These are phyloP conservation scores for Carex pumila DNA, from an alignment of 176 grass and related monocot genomes.

Conservation along the genomic window DNA sequence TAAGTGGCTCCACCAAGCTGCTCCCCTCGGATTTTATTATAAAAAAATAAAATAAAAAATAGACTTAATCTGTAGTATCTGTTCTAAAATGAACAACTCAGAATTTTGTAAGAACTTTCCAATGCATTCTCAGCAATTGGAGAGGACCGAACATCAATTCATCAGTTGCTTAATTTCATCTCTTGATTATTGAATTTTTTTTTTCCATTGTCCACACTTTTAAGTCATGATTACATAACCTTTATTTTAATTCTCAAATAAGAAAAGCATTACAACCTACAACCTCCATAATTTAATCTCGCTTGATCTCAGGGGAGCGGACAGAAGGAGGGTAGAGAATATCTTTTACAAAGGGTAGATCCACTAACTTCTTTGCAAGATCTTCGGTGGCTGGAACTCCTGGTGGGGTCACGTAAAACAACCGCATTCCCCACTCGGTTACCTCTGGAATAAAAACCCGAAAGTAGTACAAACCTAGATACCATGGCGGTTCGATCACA, in stretches of 20 bases:
- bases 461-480: conserved; percentile 34
- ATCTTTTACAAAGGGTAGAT: conserved; percentile 28
- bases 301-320: conserved; percentile 37
- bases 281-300: neutral
- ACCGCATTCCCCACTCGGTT: conserved; percentile 28
- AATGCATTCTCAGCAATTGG: neutral
- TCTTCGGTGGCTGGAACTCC: conserved; percentile 16
- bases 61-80: too few species aligned
- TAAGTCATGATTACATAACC: neutral
- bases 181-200: neutral
- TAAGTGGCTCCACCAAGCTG: too few species aligned
- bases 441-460: conserved; percentile 41
- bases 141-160: neutral
- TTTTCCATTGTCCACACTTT: neutral
- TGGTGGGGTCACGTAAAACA: conserved; percentile 22
- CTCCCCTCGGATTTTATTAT: too few species aligned
- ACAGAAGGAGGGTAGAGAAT: conserved; percentile 30
- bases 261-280: neutral
- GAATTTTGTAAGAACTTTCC: too few species aligned
- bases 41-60: too few species aligned
- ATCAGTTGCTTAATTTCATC: neutral
- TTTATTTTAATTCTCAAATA: neutral
- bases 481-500: conserved; percentile 53
- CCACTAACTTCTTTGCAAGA: conserved; percentile 29
- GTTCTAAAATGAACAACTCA: too few species aligned